Conservation (phyloP, 352 stramenopile genomes). For the Globisporangium cylindrosporum region DNA sequence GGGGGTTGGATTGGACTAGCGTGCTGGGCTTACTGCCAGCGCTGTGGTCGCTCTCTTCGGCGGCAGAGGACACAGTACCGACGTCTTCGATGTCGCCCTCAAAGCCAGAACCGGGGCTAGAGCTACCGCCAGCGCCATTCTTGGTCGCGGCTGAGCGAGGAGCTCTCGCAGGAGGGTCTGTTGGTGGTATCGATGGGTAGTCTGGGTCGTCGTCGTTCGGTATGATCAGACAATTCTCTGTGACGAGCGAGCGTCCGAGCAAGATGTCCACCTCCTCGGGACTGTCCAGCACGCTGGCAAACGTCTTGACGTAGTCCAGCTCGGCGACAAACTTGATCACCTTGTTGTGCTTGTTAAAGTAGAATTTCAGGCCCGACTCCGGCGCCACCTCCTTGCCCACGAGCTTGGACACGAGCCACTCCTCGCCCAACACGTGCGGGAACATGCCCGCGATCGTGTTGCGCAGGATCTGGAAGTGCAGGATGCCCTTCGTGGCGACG, state of each 20-base stretch:
- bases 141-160: not conserved
- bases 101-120: not conserved
- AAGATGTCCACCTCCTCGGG: slow-evolving; percentile 29
- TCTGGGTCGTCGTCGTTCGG: not conserved
- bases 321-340: slow-evolving; percentile 30
- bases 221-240: slow-evolving; percentile 26
- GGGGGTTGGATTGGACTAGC: too few species aligned
- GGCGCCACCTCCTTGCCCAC: slow-evolving; percentile 35
- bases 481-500: slow-evolving; percentile 25
- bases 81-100: slow-evolving; percentile 12
- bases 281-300: slow-evolving; percentile 32
- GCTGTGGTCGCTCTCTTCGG: slow-evolving; percentile 4
- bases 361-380: slow-evolving; percentile 27
- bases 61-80: not conserved
- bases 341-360: slow-evolving; percentile 31
- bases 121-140: not conserved
- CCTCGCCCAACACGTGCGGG: slow-evolving; percentile 39
- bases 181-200: not conserved
- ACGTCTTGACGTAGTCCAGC: slow-evolving; percentile 37
- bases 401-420: slow-evolving; percentile 35
- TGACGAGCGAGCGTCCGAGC: slow-evolving; percentile 31
- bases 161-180: not conserved
- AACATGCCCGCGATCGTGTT: slow-evolving; percentile 47
- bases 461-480: slow-evolving; percentile 43
- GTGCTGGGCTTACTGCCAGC: not conserved